phyloP scores from a whole-genome alignment of 1,139 yeast genomes.

The Saccharomyces uvarum region DNA sequence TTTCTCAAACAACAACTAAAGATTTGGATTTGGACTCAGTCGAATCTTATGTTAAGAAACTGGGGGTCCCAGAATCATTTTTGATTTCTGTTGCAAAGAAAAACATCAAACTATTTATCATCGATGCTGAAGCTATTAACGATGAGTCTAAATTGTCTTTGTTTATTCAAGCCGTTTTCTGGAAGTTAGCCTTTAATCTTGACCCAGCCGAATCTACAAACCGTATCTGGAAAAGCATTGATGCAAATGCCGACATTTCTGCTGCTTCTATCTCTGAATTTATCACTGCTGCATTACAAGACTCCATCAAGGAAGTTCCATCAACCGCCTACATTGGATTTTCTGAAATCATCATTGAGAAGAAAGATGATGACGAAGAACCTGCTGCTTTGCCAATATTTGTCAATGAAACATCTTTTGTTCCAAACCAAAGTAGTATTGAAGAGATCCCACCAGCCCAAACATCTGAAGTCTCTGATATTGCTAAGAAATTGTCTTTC shows the following conservation, averaged over 20 bases:
- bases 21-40: slow-evolving; percentile 26
- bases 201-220: slow-evolving; percentile 3
- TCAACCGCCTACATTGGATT: slow-evolving; percentile 3
- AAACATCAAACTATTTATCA: slow-evolving; percentile 43
- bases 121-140: slow-evolving; percentile 52
- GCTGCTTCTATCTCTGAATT: slow-evolving; percentile 3
- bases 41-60: slow-evolving; percentile 39
- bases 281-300: slow-evolving; percentile 33
- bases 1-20: slow-evolving; percentile 18
- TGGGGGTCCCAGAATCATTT: slow-evolving; percentile 42
- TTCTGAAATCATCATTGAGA: slow-evolving; percentile 30
- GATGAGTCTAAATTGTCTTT: slow-evolving; percentile 64
- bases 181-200: slow-evolving; percentile 55
- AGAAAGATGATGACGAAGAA: slow-evolving; percentile 13
- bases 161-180: slow-evolving; percentile 72
- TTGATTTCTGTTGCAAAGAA: slow-evolving; percentile 50
- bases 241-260: neutral
- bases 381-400: slow-evolving; percentile 39
- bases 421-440: slow-evolving; percentile 45
- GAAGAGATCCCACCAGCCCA: slow-evolving; percentile 33
- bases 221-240: slow-evolving; percentile 2
- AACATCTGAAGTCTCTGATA: slow-evolving; percentile 42
- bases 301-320: slow-evolving; percentile 29
- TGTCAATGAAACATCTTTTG: slow-evolving; percentile 54
- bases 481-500: slow-evolving; percentile 70